phyloP scores from a whole-genome alignment of 2,329 filamentous ascomycete species.

The Shiraia bambusicola region DNA sequence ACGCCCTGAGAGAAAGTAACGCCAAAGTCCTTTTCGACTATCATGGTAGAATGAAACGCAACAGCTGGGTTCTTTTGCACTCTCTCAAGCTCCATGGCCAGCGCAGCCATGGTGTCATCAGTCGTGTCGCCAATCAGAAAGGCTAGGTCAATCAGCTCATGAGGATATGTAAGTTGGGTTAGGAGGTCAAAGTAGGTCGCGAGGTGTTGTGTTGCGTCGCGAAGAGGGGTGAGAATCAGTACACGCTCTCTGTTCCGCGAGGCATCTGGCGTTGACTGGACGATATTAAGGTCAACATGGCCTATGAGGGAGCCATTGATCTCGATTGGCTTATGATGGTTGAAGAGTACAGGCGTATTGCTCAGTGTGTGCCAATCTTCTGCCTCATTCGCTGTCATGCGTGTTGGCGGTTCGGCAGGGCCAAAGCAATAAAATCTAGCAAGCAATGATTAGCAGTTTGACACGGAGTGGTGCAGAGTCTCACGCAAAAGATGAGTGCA shows the following conservation, averaged over 20 bases:
- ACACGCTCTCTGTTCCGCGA: conserved; percentile 80
- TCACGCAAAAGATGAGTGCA: conserved; percentile 20
- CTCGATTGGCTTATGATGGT: conserved; percentile 85
- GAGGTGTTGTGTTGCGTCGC: conserved; percentile 81
- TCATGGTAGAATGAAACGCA: conserved; percentile 79
- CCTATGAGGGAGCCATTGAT: conserved; percentile 80
- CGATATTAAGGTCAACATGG: conserved; percentile 79
- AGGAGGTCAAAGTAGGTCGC: conserved; percentile 92
- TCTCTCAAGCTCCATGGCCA: conserved; percentile 81
- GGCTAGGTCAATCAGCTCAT: conserved; percentile 89
- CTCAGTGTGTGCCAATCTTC: conserved; percentile 85
- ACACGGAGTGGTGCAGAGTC: neutral
- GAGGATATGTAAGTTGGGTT: conserved; percentile 86
- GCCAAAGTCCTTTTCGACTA: conserved; percentile 91
- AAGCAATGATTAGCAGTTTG: conserved; percentile 20
- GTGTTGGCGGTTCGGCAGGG: conserved; percentile 90
- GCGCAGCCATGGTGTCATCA: conserved; percentile 87
- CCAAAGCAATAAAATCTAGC: conserved; percentile 95
- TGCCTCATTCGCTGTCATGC: conserved; percentile 90
- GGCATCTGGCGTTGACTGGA: conserved; percentile 79
- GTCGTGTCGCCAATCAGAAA: conserved; percentile 91
- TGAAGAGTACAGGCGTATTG: conserved; percentile 92
- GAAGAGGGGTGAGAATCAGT: conserved; percentile 87
- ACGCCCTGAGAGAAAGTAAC: conserved; percentile 74
- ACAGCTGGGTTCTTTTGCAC: conserved; percentile 78